phyloP scores from a whole-genome alignment of 306 rosid species.

The Cucumis melo region DNA sequence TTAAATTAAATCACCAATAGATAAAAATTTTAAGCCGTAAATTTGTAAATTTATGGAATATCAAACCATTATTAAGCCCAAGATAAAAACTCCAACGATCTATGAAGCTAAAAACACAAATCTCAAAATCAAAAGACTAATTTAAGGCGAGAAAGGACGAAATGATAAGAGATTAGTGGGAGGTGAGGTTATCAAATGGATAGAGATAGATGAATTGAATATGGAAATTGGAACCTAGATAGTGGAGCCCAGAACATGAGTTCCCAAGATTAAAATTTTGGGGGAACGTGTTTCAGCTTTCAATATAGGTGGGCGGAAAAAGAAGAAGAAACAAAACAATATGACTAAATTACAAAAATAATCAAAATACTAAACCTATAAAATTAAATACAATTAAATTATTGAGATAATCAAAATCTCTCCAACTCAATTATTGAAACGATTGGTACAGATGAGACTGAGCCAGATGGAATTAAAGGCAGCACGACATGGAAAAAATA shows the following conservation, averaged over 20 bases:
- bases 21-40: no score
- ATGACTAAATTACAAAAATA: not conserved
- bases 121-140: no score
- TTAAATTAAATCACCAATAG: no score
- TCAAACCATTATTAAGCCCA: no score
- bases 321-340: not conserved
- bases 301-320: not conserved
- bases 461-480: not conserved
- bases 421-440: not conserved
- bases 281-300: not conserved
- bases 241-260: not conserved
- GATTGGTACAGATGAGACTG: not conserved
- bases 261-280: not conserved
- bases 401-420: not conserved
- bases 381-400: not conserved
- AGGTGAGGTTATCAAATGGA: not conserved
- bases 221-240: not conserved
- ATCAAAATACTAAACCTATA: not conserved
- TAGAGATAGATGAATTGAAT: not conserved
- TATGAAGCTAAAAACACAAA: no score
- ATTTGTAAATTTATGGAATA: no score
- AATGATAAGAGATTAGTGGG: not conserved
- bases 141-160: not conserved
- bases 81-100: no score
- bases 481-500: not conserved